Base-by-base conservation (phyloP, 768 basidiomycete species). In the Agaricus subrufescens region DNA sequence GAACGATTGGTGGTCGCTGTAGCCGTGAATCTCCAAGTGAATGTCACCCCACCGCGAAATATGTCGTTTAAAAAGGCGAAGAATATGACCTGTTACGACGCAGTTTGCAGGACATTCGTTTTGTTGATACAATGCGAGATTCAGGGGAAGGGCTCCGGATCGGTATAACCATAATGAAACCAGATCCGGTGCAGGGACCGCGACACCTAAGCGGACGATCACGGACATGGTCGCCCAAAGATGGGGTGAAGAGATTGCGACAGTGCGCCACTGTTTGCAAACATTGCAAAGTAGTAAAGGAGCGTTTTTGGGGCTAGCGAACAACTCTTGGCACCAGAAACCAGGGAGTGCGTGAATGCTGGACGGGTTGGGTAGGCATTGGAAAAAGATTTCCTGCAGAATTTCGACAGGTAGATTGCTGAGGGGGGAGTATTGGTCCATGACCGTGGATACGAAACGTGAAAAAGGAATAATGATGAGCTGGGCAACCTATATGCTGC, bases 221-320 rank as follows among this genome's bases (percentile, higher is more conserved):
- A 74, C 67, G 50, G 62, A 61, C 56, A 73, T 53, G 15, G 68
- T 62, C 4, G 71, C 69, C 79, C 79, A 81, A 19, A 81, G 62
- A 30, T 65, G 56, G 4, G 77, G 71, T 4, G 67, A 69, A 38
- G 65, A 67, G 29, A 74, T 51, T 30, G 74, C 73, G 43, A 75
- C 61, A 23, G 66, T 60, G 55, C 77, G 66, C 79, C 79, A 81
- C 52, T 68, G 59, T 40, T 59, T 67, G 53, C 75, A 79, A 34
- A 81, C 71, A 40, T 70, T 71, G 45, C 76, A 74, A 37, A 74
- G 57, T 29, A 75, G 58, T 12, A 79, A 58, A 7, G 73, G 72
- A 6, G 69, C 67, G 3, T 60, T 62, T 23, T 52, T 40, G 6
- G 62, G 50, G 39, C 58, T 58, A 47, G 47, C 42, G 55, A 54